Percentiles rank a stretch among this genome's conserved stretches.
Evolutionary conservation across 192 early-diverging fungal species (phyloP).

Genomic region (Allomyces macrogynus): DNA sequence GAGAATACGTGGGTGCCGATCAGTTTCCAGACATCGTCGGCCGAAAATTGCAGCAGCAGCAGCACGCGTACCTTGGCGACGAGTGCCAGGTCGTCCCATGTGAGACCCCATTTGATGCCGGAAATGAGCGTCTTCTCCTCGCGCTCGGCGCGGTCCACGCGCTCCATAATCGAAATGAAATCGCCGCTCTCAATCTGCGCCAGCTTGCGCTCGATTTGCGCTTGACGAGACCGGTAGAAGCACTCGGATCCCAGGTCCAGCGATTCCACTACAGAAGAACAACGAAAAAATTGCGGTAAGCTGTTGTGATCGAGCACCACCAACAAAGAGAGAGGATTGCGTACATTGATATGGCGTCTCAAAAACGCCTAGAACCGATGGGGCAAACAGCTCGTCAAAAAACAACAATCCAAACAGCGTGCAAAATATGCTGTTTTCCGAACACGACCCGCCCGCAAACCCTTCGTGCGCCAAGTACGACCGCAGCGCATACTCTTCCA

Average conservation of each 20-base stretch:
- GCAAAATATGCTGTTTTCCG: neutral
- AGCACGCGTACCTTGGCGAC: no score
- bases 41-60: no score
- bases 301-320: no score
- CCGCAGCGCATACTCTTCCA: neutral
- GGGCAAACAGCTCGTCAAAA: neutral
- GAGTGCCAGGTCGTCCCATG: no score
- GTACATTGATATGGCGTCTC: neutral
- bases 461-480: neutral
- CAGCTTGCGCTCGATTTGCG: neutral
- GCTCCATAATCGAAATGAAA: neutral
- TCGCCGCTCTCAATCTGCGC: neutral
- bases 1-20: no score
- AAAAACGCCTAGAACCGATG: neutral
- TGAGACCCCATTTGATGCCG: no score
- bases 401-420: neutral
- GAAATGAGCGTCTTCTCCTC: no score
- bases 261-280: neutral
- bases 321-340: neutral
- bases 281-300: no score
- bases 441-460: no score
- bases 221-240: neutral
- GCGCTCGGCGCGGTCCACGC: no score
- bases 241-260: neutral
- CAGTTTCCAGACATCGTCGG: no score